These are phyloP conservation scores for Phytopythium montanum DNA, from an alignment of 352 stramenopile species.

Conservation along the genomic window DNA sequence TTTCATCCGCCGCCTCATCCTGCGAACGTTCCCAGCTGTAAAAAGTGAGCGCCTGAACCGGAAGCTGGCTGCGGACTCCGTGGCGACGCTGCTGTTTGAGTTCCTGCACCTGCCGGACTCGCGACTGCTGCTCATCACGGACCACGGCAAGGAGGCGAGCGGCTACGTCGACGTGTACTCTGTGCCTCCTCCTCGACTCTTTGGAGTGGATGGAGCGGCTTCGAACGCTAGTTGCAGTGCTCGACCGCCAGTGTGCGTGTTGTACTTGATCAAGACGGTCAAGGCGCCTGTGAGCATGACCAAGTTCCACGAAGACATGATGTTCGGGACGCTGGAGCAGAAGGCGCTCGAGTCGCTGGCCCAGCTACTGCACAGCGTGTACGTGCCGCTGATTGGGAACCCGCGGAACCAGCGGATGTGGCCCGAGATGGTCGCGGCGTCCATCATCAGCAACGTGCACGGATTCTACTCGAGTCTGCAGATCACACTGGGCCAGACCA, in stretches of 20 bases:
- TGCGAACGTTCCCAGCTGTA: conserved; percentile 63
- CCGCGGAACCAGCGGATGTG: conserved; percentile 74
- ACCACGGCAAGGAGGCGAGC: conserved; percentile 54
- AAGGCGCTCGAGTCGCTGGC: conserved; percentile 73
- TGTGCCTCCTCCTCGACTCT: conserved; percentile 47
- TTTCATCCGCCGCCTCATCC: conserved; percentile 58
- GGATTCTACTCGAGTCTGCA: conserved; percentile 82
- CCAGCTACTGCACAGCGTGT: conserved; percentile 69
- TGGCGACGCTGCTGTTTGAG: conserved; percentile 63
- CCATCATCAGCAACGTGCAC: conserved; percentile 72
- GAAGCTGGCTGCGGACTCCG: conserved; percentile 55
- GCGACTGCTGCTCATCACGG: conserved; percentile 64
- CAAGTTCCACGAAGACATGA: conserved; percentile 64
- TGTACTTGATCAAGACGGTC: conserved; percentile 75
- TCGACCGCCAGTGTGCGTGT: conserved; percentile 37
- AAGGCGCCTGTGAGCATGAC: conserved; percentile 61
- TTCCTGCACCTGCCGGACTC: conserved; percentile 64
- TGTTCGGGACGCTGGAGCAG: conserved; percentile 67
- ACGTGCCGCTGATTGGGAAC: conserved; percentile 74
- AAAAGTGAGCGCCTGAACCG: conserved; percentile 53
- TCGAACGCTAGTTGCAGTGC: background rate
- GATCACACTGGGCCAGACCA: conserved; percentile 86
- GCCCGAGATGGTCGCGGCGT: conserved; percentile 80
- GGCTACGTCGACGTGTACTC: conserved; percentile 59
- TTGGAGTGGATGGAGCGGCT: conserved; percentile 8